Evolutionary conservation across 2,329 filamentous ascomycete species (phyloP).

Genomic region (Epichloe brachyelytri): DNA sequence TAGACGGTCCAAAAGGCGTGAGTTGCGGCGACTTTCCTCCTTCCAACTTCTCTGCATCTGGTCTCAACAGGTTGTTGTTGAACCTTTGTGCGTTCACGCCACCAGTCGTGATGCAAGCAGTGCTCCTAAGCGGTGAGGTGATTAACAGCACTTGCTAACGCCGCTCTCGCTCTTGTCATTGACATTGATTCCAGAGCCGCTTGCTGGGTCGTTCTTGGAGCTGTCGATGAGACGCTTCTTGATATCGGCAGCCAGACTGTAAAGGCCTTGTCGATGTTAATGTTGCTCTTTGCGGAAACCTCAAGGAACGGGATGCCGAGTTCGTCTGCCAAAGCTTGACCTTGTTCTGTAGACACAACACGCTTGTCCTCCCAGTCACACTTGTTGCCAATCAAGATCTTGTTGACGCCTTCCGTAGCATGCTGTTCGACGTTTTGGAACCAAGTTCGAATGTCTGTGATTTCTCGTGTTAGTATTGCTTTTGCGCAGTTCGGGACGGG

Average conservation of each 20-base stretch:
- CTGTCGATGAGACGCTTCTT: slow-evolving; percentile 97
- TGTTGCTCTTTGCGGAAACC: slow-evolving; percentile 97
- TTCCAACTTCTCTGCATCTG: neutral
- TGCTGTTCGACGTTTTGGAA: slow-evolving; percentile 98
- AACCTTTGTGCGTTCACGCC: neutral
- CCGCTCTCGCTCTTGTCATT: slow-evolving; percentile 45
- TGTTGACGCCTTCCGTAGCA: slow-evolving; percentile 97
- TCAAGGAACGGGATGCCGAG: slow-evolving; percentile 97
- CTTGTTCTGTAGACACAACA: slow-evolving; percentile 82
- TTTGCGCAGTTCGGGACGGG: neutral
- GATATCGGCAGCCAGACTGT: slow-evolving; percentile 87
- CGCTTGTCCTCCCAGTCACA: slow-evolving; percentile 99
- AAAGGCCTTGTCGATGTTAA: slow-evolving; percentile 98
- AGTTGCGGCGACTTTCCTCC: neutral
- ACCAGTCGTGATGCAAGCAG: neutral
- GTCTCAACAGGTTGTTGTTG: neutral
- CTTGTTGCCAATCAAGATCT: slow-evolving; percentile 99
- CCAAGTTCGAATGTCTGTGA: slow-evolving; percentile 91
- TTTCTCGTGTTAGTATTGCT: neutral
- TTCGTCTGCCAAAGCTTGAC: slow-evolving; percentile 87
- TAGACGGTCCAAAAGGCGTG: neutral
- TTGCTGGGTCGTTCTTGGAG: slow-evolving; percentile 58
- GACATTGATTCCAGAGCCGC: slow-evolving; percentile 53
- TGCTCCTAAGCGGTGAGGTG: neutral
- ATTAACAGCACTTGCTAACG: slow-evolving; percentile 48